A percentile compares a stretch with the other conserved stretches of the same genome.
Conservation (phyloP, 192 early-diverging fungal species). For the Coemansia sp. region DNA sequence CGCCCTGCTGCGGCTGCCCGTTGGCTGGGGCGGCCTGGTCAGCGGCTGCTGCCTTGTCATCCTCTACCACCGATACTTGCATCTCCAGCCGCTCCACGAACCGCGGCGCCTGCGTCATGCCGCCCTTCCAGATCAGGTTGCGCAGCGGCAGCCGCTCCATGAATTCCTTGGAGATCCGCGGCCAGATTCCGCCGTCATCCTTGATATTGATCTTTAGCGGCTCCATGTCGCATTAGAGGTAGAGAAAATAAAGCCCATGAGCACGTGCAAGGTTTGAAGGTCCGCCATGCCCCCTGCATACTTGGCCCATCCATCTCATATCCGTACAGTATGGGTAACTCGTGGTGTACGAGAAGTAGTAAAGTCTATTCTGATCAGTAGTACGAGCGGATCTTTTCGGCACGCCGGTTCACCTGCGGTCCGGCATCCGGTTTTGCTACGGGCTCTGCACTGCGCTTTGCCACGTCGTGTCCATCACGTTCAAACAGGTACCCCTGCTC, state of each 20-base stretch:
- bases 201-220: slow-evolving; percentile 12
- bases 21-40: slow-evolving; percentile 16
- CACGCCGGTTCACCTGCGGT: slow-evolving; percentile 27
- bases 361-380: too few relatives aligned
- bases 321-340: too few relatives aligned
- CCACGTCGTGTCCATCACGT: not conserved
- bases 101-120: slow-evolving; percentile 56
- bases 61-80: not conserved
- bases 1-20: not conserved
- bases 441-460: not conserved
- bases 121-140: slow-evolving; percentile 73
- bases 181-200: slow-evolving; percentile 51
- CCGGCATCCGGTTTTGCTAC: not conserved
- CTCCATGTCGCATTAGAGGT: slow-evolving; percentile 6
- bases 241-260: not conserved
- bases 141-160: slow-evolving; percentile 66
- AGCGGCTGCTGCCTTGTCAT: slow-evolving; percentile 17
- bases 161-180: slow-evolving; percentile 59
- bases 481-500: slow-evolving; percentile 20
- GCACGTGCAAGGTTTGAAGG: too few relatives aligned
- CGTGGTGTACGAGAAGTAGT: too few relatives aligned
- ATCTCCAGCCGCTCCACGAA: slow-evolving; percentile 54
- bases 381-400: slow-evolving; percentile 45
- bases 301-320: too few relatives aligned
- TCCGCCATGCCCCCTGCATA: too few relatives aligned